Conservation (phyloP, 192 early-diverging fungal genomes). For the Jimgerdemannia flammicorona region DNA sequence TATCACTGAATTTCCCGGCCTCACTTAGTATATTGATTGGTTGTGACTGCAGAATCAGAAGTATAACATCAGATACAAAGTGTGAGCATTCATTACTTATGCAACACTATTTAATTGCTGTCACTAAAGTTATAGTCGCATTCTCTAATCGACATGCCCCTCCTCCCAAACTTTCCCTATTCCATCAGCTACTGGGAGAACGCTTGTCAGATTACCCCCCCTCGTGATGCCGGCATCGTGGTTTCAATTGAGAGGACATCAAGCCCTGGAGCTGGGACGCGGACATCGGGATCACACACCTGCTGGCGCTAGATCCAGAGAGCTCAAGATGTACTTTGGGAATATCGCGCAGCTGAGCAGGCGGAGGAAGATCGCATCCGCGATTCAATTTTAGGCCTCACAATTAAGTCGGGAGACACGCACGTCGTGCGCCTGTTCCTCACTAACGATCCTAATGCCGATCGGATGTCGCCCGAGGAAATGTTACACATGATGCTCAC, state of each 20-base stretch:
- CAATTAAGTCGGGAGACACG: too few species aligned
- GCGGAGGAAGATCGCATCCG: constrained; percentile 11
- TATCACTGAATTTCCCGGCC: too few species aligned
- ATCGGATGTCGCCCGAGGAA: too few species aligned
- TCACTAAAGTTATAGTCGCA: too few species aligned
- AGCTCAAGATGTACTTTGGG: constrained; percentile 69
- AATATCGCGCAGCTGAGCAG: constrained; percentile 40
- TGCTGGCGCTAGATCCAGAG: constrained; percentile 52
- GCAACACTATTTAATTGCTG: constrained; percentile 33
- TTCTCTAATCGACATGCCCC: too few species aligned
- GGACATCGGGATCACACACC: constrained; percentile 47
- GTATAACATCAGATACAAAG: constrained; percentile 89
- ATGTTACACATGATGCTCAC: too few species aligned
- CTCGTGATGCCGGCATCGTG: constrained; percentile 80
- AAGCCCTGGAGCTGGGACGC: constrained; percentile 69
- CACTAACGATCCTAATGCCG: too few species aligned
- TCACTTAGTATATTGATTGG: too few species aligned
- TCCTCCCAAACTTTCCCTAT: too few species aligned
- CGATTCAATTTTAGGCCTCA: too few species aligned
- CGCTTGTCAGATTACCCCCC: constrained; percentile 89
- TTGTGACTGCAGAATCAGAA: constrained; percentile 70
- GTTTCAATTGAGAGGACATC: constrained; percentile 61
- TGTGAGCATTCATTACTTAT: too few species aligned
- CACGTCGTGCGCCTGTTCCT: too few species aligned
- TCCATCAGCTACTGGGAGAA: constrained; percentile 94